A percentile compares a stretch with the other conserved stretches of the same genome.
Conservation (phyloP, 495 filamentous ascomycete genomes). For the Amorphotheca resinae region DNA sequence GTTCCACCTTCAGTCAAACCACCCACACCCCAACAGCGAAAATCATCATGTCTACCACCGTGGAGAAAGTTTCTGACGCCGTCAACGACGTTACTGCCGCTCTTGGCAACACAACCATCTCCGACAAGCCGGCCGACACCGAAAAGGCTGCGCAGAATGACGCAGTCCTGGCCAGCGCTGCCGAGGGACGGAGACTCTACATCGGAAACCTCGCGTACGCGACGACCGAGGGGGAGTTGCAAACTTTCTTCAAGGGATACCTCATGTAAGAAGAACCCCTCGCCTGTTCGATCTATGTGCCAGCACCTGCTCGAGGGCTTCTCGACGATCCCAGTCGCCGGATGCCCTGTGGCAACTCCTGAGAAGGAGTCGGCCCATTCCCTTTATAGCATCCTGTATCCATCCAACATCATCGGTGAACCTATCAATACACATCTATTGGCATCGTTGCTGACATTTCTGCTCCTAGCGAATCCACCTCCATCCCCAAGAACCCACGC, state of each 20-base stretch:
- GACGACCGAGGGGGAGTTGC: conserved; percentile 99
- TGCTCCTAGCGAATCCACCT: conserved; percentile 71
- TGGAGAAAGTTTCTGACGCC: conserved; percentile 49
- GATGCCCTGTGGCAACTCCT: too few relatives aligned
- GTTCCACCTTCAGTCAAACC: conserved; percentile 13
- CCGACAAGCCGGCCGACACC: conserved; percentile 39
- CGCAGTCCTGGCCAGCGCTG: conserved; percentile 88
- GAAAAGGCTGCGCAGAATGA: conserved; percentile 57
- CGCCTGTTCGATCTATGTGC: conserved; percentile 22
- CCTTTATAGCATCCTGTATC: too few relatives aligned
- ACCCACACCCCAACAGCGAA: conserved; percentile 17
- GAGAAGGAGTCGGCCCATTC: too few relatives aligned
- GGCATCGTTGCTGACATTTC: conserved; percentile 11
- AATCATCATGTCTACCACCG: conserved; percentile 46
- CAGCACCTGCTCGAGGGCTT: too few relatives aligned
- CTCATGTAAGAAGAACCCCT: conserved; percentile 98
- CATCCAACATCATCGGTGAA: too few relatives aligned
- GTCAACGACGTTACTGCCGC: conserved; percentile 78
- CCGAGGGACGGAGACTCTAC: conserved; percentile 96
- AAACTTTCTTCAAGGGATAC: conserved; percentile 96
- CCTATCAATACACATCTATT: too few relatives aligned
- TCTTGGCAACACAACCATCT: conserved; percentile 60
- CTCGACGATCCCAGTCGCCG: too few relatives aligned
- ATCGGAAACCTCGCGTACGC: conserved; percentile 99
- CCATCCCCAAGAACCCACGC: conserved; percentile 97